Evolutionary conservation across 192 early-diverging fungal species (phyloP), one percentile per base, ranked within the genome.

Genomic region (Backusella circina): DNA sequence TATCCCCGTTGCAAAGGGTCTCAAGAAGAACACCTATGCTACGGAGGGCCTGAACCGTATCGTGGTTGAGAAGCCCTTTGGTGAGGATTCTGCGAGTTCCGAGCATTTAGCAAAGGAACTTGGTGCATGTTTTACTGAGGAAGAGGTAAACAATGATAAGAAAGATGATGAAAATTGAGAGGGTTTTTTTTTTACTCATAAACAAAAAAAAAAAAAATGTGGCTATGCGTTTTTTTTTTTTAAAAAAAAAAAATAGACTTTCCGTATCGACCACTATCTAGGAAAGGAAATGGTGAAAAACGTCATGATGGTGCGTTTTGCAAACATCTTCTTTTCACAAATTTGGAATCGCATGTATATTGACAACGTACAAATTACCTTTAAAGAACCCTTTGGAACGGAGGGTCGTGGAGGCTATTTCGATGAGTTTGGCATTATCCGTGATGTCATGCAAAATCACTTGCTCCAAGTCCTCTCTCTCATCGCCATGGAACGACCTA

Each of bases 271-370:
- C 80, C 97, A 99, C 81, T 99, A 99, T 76, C 89, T 99, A 39
- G 97, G 97, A 73, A 99, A 99, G 83, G 97, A 99, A 81, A 99
- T 99, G 97, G 96, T 99, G 75, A 99, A 99, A 85, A 97, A 97
- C 81, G 84, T 99, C 70, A 93, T 97, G 88, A 91, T 93, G 7
- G 77, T 99, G 69, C 90, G 97, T 35, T 98, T 99, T 77, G 95
- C 94, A 68, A 99, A 99, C 83, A 89, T 95, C 3, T 94, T 99
- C 66, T 96, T 97, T 80, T 93, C 95, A 31, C 89, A 94, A 10
- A 87, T 96, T 70, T 99, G 97, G 97, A 92, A 96, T 82, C 89
- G 92, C 38, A 84, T 88, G 39, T 88, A 91, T 83, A 97, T 99
- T 67, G 83, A 92, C 78, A 97, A 97, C 72, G 88, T 99, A 2